Base-by-base conservation (phyloP, 352 stramenopile genomes). In the Pythium vanterpoolii region DNA sequence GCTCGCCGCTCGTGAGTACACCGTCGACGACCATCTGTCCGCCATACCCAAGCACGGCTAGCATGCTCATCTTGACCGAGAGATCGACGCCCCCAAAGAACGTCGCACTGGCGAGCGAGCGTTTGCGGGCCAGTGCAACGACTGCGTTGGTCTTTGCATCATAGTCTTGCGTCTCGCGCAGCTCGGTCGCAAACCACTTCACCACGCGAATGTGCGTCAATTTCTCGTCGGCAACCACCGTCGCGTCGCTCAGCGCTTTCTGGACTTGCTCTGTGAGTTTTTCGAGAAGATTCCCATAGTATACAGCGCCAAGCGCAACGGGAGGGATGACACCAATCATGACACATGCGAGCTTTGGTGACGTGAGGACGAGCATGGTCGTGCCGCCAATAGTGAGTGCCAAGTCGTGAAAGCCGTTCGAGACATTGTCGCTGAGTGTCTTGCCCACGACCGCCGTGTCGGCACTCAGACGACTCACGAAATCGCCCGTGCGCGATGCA, bases 181-280 rank as follows among this genome's bases (percentile, higher is more conserved):
- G 30, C 56, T 96, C 87, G 48, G 80, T 87, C 0, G 81, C 76
- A 59, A 96, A 96, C 82, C 83, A 90, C 1, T 93, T 80, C 31
- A 98, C 95, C 21, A 95, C 96, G 48, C 88, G 87, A 43, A 98
- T 86, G 27, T 96, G 91, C 47, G 74, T 77, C 23, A 98, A 70
- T 31, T 95, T 92, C 67, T 98, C 90, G 64, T 98, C 92, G 0
- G 91, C 93, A 36, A 98, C 75, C 45, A 88, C 79, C 0, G 92
- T 97, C 2, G 91, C 90, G 57, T 93, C 72, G 51, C 87, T 95
- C 24, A 98, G 74, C 51, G 93, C 70, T n/a, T 85, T 84, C 75
- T 98, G 95, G 33, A 98, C 90, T 43, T 86, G 45, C 36, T 73
- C 76, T 49, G 96, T 95, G 19, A 94, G 61, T 39, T 80, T 79